phyloP scores from a whole-genome alignment of 371 early-diverging fungal species.

The Rhizopus delemar region DNA sequence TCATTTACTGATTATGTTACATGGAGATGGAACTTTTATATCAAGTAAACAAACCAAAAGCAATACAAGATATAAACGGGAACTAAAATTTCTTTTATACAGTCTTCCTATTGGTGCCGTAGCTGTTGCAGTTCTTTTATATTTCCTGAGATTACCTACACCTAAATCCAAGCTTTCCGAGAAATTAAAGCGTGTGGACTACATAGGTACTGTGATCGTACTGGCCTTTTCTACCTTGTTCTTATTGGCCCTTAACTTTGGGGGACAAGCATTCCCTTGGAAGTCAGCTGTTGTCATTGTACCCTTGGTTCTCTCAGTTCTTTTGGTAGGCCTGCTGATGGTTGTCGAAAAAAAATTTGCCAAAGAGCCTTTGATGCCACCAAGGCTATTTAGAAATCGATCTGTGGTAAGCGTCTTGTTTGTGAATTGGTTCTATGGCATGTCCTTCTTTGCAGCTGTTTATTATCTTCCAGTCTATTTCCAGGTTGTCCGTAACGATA shows the following conservation, averaged over 20 bases:
- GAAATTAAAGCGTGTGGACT: conserved; percentile 47
- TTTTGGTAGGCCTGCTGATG: conserved; percentile 42
- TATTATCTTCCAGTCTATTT: conserved; percentile 76
- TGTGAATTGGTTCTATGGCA: conserved; percentile 56
- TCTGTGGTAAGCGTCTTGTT: conserved; percentile 43
- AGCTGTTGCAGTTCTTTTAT: conserved; percentile 33
- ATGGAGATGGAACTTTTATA: conserved; percentile 55
- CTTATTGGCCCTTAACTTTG: conserved; percentile 52
- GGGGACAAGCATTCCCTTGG: conserved; percentile 64
- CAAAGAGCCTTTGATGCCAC: conserved; percentile 58
- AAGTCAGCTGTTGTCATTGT: conserved; percentile 61
- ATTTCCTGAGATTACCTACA: conserved; percentile 34
- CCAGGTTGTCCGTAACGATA: conserved; percentile 63
- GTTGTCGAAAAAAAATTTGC: conserved; percentile 48
- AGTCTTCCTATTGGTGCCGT: conserved; percentile 43
- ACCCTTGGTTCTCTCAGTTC: conserved; percentile 53
- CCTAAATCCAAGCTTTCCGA: conserved; percentile 33
- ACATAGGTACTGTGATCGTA: conserved; percentile 51
- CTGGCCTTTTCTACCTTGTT: conserved; percentile 44
- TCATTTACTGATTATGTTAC: conserved; percentile 39
- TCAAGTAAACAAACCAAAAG: conserved; percentile 29
- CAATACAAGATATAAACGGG: conserved; percentile 6
- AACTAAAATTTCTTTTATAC: neutral
- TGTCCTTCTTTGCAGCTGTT: conserved; percentile 52
- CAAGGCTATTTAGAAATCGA: conserved; percentile 50